Percentiles rank a stretch among this genome's conserved stretches.
These are phyloP conservation scores for Suhomyces sp. DNA, from an alignment of 805 yeast species.

Conservation along the genomic window DNA sequence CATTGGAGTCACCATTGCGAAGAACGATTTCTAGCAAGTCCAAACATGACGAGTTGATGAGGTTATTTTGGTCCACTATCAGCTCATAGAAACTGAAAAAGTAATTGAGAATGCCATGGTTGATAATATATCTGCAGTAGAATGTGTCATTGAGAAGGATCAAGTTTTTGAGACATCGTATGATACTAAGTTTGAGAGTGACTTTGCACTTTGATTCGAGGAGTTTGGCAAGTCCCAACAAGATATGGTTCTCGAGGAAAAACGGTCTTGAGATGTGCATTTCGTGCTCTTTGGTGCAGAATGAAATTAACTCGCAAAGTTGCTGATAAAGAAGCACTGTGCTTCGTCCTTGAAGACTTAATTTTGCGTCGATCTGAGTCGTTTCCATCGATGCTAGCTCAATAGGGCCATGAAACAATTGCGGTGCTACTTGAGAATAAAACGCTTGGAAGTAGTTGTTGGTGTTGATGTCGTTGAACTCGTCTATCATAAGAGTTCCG, in stretches of 20 bases:
- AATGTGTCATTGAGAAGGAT: conserved; percentile 60
- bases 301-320: conserved; percentile 68
- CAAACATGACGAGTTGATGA: conserved; percentile 72
- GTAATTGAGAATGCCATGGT: conserved; percentile 48
- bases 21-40: conserved; percentile 55
- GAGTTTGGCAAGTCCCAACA: conserved; percentile 54
- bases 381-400: conserved; percentile 18
- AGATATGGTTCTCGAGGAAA: conserved; percentile 55
- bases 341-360: conserved; percentile 5
- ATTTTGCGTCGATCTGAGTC: conserved; percentile 4
- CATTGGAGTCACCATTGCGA: conserved; percentile 21
- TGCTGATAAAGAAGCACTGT: conserved; percentile 50
- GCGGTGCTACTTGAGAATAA: conserved; percentile 60
- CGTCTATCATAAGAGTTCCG: conserved; percentile 15
- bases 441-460: conserved; percentile 54
- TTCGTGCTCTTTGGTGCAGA: conserved; percentile 67
- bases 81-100: conserved; percentile 50
- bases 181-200: conserved; percentile 61
- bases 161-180: conserved; percentile 65
- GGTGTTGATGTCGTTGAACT: conserved; percentile 34
- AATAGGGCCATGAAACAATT: conserved; percentile 49
- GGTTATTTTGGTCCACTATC: conserved; percentile 51
- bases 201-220: conserved; percentile 41
- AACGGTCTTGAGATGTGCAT: conserved; percentile 56
- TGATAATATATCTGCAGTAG: conserved; percentile 55